phyloP scores from a whole-genome alignment of 2,329 filamentous ascomycete species.

The Ascochyta pisi region DNA sequence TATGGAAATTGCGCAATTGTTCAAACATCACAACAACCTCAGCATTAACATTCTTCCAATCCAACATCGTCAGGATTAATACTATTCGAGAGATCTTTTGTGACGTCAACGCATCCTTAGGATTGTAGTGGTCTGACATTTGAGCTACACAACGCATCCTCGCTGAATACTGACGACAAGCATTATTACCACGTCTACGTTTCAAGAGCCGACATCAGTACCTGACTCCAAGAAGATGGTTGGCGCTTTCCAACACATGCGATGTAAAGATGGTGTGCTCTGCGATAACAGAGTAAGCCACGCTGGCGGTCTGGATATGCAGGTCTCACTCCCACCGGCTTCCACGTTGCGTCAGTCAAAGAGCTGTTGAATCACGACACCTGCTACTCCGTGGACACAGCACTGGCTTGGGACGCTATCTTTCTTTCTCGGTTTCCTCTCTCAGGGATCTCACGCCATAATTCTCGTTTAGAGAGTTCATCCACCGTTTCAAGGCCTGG shows the following conservation, averaged over 20 bases:
- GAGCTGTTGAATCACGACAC: background rate
- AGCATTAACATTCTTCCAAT: too few species aligned
- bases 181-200: background rate
- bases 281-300: conserved; percentile 7
- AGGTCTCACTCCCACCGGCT: conserved; percentile 9
- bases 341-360: conserved; percentile 1
- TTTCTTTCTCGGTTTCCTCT: background rate
- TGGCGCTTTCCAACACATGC: background rate
- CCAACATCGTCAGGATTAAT: background rate
- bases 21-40: too few species aligned
- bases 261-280: conserved; percentile 2
- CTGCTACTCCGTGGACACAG: background rate
- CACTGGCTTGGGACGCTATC: too few species aligned
- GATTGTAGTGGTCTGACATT: background rate
- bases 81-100: background rate
- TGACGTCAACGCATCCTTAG: background rate
- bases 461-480: background rate
- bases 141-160: background rate
- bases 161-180: background rate
- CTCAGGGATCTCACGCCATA: background rate
- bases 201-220: background rate
- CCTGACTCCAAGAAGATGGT: background rate
- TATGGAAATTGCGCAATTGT: too few species aligned
- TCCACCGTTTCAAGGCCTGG: background rate
- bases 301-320: conserved; percentile 2